These are phyloP conservation scores for Conidiobolus incongruus DNA, from an alignment of 371 early-diverging fungal species.

Conservation along the genomic window DNA sequence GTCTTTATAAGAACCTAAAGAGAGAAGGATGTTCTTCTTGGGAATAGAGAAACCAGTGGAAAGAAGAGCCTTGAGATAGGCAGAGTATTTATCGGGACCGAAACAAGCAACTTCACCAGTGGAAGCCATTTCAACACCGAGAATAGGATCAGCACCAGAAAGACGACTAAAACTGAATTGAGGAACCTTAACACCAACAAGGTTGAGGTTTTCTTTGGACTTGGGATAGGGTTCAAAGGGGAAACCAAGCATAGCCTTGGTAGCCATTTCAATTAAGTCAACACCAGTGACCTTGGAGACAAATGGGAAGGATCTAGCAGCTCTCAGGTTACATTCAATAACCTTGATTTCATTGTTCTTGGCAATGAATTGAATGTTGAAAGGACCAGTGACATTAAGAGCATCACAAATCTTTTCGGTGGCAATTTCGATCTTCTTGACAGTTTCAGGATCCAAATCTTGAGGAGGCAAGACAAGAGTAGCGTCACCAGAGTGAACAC, in stretches of 20 bases:
- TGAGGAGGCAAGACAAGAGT: slow-evolving; percentile 81
- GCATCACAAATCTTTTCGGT: slow-evolving; percentile 75
- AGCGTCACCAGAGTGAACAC: slow-evolving; percentile 94
- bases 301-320: slow-evolving; percentile 87
- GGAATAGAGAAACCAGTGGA: slow-evolving; percentile 69
- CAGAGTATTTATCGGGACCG: slow-evolving; percentile 67
- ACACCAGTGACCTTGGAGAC: slow-evolving; percentile 87
- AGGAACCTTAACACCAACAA: slow-evolving; percentile 78
- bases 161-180: slow-evolving; percentile 87
- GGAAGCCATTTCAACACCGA: slow-evolving; percentile 95
- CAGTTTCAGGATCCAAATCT: slow-evolving; percentile 71
- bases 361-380: slow-evolving; percentile 92
- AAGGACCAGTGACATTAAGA: slow-evolving; percentile 89
- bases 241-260: slow-evolving; percentile 72
- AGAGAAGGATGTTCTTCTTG: slow-evolving; percentile 77
- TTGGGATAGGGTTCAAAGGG: slow-evolving; percentile 49
- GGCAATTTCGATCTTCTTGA: slow-evolving; percentile 63
- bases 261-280: slow-evolving; percentile 77
- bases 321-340: slow-evolving; percentile 92
- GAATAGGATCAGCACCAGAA: slow-evolving; percentile 81
- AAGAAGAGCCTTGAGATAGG: slow-evolving; percentile 53
- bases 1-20: slow-evolving; percentile 90
- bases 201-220: slow-evolving; percentile 15
- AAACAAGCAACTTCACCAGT: slow-evolving; percentile 96
- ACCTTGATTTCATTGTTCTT: slow-evolving; percentile 72